Evolutionary conservation across 192 early-diverging fungal genomes (phyloP).

Genomic region (Entrophospora sp.): DNA sequence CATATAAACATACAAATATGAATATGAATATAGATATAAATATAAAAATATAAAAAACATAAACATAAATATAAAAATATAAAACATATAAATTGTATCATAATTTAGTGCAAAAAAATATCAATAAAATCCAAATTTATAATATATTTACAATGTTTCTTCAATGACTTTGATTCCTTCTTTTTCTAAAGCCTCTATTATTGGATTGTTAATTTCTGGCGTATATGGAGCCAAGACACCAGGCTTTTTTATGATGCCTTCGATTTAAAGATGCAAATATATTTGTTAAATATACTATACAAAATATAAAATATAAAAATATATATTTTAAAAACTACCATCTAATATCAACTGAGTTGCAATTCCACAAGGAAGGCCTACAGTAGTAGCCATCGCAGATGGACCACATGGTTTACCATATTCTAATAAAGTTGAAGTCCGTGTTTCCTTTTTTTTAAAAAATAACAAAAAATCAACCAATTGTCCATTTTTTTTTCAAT

Average conservation of each 20-base stretch:
- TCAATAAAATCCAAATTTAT: too few species aligned
- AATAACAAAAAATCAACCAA: not conserved
- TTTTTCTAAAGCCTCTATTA: slow-evolving; percentile 78
- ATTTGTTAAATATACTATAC: too few species aligned
- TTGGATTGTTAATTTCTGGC: slow-evolving; percentile 78
- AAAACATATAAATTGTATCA: too few species aligned
- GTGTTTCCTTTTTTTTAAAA: slow-evolving; percentile 64
- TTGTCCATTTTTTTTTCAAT: slow-evolving; percentile 46
- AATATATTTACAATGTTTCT: too few species aligned
- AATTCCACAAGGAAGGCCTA: slow-evolving; percentile 95
- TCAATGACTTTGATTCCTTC: too few species aligned
- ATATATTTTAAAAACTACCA: slow-evolving; percentile 52
- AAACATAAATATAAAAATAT: too few species aligned
- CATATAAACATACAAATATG: too few species aligned
- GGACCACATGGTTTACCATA: slow-evolving; percentile 80
- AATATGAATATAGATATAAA: too few species aligned
- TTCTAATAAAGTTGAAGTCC: slow-evolving; percentile 85
- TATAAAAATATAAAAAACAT: too few species aligned
- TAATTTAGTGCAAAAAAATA: too few species aligned
- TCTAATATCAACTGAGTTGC: slow-evolving; percentile 85
- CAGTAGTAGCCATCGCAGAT: slow-evolving; percentile 94
- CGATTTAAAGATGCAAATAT: not conserved
- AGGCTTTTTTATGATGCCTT: slow-evolving; percentile 42
- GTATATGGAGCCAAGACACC: slow-evolving; percentile 95
- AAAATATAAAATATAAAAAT: not conserved